Evolutionary conservation across 768 basidiomycete genomes (phyloP).

Genomic region (Nidula microcarpa): DNA sequence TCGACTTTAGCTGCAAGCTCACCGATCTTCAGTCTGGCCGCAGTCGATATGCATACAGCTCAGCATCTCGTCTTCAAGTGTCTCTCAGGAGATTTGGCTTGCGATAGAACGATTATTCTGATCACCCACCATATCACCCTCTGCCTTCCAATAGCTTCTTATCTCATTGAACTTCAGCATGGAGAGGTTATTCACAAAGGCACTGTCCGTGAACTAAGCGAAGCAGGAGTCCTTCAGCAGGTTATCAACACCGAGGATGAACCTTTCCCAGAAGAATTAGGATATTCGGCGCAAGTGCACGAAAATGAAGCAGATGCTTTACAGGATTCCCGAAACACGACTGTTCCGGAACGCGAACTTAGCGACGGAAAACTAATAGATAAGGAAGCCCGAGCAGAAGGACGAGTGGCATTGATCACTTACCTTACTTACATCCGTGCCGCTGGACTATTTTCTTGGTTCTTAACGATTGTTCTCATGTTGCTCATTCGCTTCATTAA

Average conservation of each 20-base stretch:
- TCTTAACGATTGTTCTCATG: constrained; percentile 48
- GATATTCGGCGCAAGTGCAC: too few relatives aligned
- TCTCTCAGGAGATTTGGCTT: constrained; percentile 57
- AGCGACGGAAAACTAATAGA: constrained; percentile 55
- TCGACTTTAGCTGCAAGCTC: constrained; percentile 10
- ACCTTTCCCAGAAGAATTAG: constrained; percentile 10
- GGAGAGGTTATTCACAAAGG: constrained; percentile 52
- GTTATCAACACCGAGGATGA: constrained; percentile 48
- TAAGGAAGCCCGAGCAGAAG: constrained; percentile 63
- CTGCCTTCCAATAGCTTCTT: constrained; percentile 64
- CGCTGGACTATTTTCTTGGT: constrained; percentile 54
- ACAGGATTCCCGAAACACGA: too few relatives aligned
- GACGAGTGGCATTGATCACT: constrained; percentile 53
- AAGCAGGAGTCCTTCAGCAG: constrained; percentile 36
- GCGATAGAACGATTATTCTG: constrained; percentile 69
- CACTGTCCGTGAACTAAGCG: constrained; percentile 41
- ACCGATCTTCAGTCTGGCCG: constrained; percentile 45
- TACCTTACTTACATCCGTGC: constrained; percentile 64
- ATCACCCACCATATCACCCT: constrained; percentile 82
- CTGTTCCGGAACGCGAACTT: constrained; percentile 1
- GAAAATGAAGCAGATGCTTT: too few relatives aligned
- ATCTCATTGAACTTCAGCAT: constrained; percentile 58
- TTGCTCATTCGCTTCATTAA: constrained; percentile 52
- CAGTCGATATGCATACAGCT: constrained; percentile 78
- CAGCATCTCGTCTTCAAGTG: constrained; percentile 64